Base-by-base conservation (phyloP, 2,329 filamentous ascomycete genomes). In the Furcasterigmium sp. region DNA sequence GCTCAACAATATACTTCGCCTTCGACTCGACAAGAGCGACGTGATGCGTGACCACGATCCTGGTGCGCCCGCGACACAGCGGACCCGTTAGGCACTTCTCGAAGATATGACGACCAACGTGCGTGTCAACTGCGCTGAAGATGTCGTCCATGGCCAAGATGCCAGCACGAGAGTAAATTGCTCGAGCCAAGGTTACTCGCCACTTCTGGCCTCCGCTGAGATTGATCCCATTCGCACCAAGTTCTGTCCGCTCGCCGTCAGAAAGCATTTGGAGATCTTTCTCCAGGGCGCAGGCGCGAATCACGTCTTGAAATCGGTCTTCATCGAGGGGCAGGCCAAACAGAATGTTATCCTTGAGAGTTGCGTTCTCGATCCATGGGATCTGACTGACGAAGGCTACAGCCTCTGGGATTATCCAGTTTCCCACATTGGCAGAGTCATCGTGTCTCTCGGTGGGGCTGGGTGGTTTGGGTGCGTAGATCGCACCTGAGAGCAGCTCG, bases 321-420 rank as follows among this genome's bases (percentile, higher is more conserved):
- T 81, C 68, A 43, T 89, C 77, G 23, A 75, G 76, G 0, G 86
- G 86, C 3, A 91, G 67, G 1, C 86, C 86, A 48, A 91, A 93
- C 0, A 88, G 61, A 40, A 93, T 85, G 52, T 93, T 94, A 36
- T 89, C 82, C 44, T 76, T 80, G 48, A 94, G 82, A 6, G 80
- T 85, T 1, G 84, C 85, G 53, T 91, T 91, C 56, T 91, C 87
- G 39, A 93, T 87, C 87, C 87, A 93, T 0, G 87, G 87, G 8
- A 85, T 88, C 56, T 91, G 86, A 2, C 84, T 79, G 26, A 91
- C 84, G 52, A 83, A 91, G 0, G 87, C 87, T 38, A 90, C 75
- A 2, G 84, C 76, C 3, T 75, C 74, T 8, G 82, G 75, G 14
- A 89, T 73, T 36, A 85, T 80, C 86, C 86, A 90, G 51, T 87